Base-by-base conservation (phyloP, 176 grass and related monocot species). In the Oryza australiensis region DNA sequence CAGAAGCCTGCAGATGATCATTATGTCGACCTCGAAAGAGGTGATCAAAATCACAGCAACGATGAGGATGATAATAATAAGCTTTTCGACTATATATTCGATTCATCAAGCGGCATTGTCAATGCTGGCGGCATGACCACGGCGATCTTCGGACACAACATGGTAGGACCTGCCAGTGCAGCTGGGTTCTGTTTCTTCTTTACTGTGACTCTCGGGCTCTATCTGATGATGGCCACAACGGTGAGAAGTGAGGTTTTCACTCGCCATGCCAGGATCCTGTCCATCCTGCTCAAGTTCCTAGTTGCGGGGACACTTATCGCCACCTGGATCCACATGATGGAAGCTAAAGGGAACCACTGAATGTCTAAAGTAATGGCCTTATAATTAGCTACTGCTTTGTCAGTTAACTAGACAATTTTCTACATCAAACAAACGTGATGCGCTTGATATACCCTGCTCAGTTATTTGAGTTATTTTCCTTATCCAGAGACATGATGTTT, bases 191-290 rank as follows among this genome's bases (percentile, higher is more conserved):
- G 66, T 0, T 79, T 68, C 42, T 79, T 79, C 20, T 45, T 23
- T 29, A 79, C 77, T n/a, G 14, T 79, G 0, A 0, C 29, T 79
- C 64, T 79, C 12, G 77, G 77, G 20, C 28, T 79, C 26, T 79
- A 79, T 53, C 60, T 79, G 20, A 79, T 79, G 77, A n/a, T 68
- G 42, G 20, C 48, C 63, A 24, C 77, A 9, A 79, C 77, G 3
- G 77, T 79, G 26, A 79, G 77, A 15, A 13, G 0, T 49, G 12
- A 5, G 43, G 77, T 37, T 24, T 42, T 79, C 7, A 68, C 64
- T 79, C 76, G 16, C 10, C 77, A 46, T 26, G 29, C 28, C 1
- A 49, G 14, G 42, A 24, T 32, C 42, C 77, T 79, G 0, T 26
- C 46, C 13, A 22, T 79, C 42, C 10, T 79, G 18, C 77, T 79